These are phyloP conservation scores for Neocucurbitaria cava DNA, from an alignment of 2,329 filamentous ascomycete species.

Conservation along the genomic window DNA sequence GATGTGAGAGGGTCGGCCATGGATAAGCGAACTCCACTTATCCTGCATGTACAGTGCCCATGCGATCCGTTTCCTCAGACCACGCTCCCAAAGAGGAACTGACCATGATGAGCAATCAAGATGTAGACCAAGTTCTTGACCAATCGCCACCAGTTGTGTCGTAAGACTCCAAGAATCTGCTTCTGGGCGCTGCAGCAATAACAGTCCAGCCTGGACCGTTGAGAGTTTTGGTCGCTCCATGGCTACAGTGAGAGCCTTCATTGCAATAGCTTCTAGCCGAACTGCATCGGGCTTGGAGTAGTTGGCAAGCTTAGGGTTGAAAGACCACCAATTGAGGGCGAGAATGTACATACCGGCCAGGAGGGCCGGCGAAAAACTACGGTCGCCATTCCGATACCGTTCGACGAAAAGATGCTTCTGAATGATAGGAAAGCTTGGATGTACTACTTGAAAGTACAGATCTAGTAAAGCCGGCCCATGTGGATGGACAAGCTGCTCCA, in stretches of 20 bases:
- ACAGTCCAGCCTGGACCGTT: slow-evolving; percentile 77
- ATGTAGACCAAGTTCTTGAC: slow-evolving; percentile 86
- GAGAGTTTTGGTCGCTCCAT: slow-evolving; percentile 84
- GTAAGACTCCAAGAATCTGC: slow-evolving; percentile 85
- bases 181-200: slow-evolving; percentile 77
- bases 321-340: slow-evolving; percentile 87
- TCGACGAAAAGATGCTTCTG: slow-evolving; percentile 82
- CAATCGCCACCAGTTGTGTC: slow-evolving; percentile 84
- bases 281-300: slow-evolving; percentile 74
- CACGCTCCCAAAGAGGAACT: slow-evolving; percentile 86
- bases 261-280: slow-evolving; percentile 75
- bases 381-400: slow-evolving; percentile 75
- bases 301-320: slow-evolving; percentile 70
- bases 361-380: slow-evolving; percentile 77
- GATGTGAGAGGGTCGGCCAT: slow-evolving; percentile 83
- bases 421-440: slow-evolving; percentile 82
- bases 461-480: slow-evolving; percentile 80
- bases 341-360: slow-evolving; percentile 84
- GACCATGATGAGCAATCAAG: slow-evolving; percentile 88
- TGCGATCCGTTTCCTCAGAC: slow-evolving; percentile 81
- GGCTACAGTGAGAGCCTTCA: slow-evolving; percentile 74
- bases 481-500: slow-evolving; percentile 77
- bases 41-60: slow-evolving; percentile 97
- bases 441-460: slow-evolving; percentile 81
- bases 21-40: slow-evolving; percentile 86